Conservation (phyloP, 1,139 yeast genomes). For the Entelexis paramagnoliae region DNA sequence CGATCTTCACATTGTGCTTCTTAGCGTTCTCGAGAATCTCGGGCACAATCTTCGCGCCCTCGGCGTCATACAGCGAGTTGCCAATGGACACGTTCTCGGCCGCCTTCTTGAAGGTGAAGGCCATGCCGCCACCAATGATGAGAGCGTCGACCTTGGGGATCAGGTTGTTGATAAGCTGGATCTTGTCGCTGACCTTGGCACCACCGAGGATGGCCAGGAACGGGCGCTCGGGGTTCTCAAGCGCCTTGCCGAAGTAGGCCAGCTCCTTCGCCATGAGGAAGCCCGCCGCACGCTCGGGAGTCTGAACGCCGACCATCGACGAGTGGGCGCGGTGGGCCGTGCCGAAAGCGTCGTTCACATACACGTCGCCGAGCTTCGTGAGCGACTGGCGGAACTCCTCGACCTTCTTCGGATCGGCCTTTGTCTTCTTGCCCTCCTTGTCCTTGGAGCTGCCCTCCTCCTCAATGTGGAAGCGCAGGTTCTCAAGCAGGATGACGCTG, state of each 20-base stretch:
- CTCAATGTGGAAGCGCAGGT: slow-evolving; percentile 91
- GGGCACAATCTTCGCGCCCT: slow-evolving; percentile 87
- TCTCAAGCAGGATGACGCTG: slow-evolving; percentile 72
- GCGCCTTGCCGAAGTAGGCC: slow-evolving; percentile 91
- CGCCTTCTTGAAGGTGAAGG: slow-evolving; percentile 94
- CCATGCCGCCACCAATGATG: slow-evolving; percentile 98
- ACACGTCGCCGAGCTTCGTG: slow-evolving; percentile 86
- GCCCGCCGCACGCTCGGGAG: slow-evolving; percentile 92
- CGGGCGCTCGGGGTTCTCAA: slow-evolving; percentile 94
- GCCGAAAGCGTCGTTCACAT: slow-evolving; percentile 95
- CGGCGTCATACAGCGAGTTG: slow-evolving; percentile 78
- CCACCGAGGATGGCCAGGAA: slow-evolving; percentile 97
- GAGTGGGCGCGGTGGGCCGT: slow-evolving; percentile 99
- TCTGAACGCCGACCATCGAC: slow-evolving; percentile 91
- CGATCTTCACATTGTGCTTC: slow-evolving; percentile 82
- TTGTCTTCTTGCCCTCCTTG: slow-evolving; percentile 78
- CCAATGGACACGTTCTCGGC: slow-evolving; percentile 75
- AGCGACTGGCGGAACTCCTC: slow-evolving; percentile 75
- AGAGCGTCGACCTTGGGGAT: slow-evolving; percentile 85
- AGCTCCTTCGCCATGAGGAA: slow-evolving; percentile 95
- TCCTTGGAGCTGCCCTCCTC: slow-evolving; percentile 95
- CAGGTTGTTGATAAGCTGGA: slow-evolving; percentile 92
- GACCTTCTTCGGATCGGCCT: slow-evolving; percentile 77
- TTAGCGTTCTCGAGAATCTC: slow-evolving; percentile 86
- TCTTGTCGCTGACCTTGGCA: slow-evolving; percentile 96